Percentiles rank a stretch among this genome's conserved stretches.
phyloP scores from a whole-genome alignment of 305 asterid species.

The Lippia alba region DNA sequence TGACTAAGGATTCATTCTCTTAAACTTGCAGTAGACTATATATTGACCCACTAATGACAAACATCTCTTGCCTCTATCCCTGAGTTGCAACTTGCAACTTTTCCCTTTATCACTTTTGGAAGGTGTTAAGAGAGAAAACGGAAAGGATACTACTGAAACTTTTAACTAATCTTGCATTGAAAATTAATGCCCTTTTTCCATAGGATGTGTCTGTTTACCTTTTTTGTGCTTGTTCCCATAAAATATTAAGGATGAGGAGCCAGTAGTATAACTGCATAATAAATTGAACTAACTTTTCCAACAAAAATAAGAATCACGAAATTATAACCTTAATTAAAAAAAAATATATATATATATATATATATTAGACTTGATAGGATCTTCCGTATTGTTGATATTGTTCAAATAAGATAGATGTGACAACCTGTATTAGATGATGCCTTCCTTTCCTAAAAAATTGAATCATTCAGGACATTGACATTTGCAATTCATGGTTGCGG shows the following conservation, averaged over 20 bases:
- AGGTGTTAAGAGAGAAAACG: neutral
- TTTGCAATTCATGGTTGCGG: slow-evolving; percentile 83
- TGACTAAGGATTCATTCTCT: slow-evolving; percentile 3
- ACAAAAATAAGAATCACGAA: slow-evolving; percentile 6
- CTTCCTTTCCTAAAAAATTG: slow-evolving; percentile 71
- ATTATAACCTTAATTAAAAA: neutral
- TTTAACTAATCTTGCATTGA: neutral
- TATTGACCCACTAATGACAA: neutral
- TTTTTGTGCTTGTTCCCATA: slow-evolving; percentile 23
- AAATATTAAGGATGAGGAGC: slow-evolving; percentile 17
- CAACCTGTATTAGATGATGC: slow-evolving; percentile 70
- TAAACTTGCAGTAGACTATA: slow-evolving; percentile 4
- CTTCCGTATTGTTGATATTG: neutral
- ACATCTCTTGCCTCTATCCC: too few species aligned
- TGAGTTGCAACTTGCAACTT: too few species aligned
- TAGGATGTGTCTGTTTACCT: slow-evolving; percentile 18
- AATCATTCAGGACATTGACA: slow-evolving; percentile 94
- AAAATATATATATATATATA: too few species aligned
- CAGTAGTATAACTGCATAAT: neutral
- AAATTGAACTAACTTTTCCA: neutral
- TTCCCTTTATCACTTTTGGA: slow-evolving; percentile 10
- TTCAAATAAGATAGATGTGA: slow-evolving; percentile 1
- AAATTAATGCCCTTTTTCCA: slow-evolving; percentile 4
- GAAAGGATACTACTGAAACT: slow-evolving; percentile 8
- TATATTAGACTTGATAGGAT: too few species aligned